phyloP scores from a whole-genome alignment of 2,329 filamentous ascomycete genomes.

The Arthrinium phaeospermum region DNA sequence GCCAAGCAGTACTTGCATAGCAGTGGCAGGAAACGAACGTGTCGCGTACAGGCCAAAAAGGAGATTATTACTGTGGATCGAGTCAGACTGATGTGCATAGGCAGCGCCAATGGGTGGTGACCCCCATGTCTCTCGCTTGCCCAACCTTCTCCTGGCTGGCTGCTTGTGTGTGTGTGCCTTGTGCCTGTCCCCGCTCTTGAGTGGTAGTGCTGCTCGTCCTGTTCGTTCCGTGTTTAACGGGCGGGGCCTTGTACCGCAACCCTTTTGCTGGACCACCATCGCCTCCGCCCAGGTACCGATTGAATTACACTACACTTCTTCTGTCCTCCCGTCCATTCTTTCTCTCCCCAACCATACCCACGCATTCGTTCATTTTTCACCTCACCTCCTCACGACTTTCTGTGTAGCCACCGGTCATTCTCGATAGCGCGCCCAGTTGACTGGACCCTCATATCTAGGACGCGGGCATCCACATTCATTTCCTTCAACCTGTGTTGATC shows the following conservation, averaged over 20 bases:
- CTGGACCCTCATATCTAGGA: constrained; percentile 27
- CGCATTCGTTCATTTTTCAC: constrained; percentile 22
- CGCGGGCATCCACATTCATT: constrained; percentile 32
- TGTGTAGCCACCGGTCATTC: constrained; percentile 27
- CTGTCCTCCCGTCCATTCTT: constrained; percentile 24
- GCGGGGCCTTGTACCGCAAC: constrained; percentile 18
- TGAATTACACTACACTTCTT: constrained; percentile 16
- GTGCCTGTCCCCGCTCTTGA: neutral
- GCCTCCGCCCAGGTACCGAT: constrained; percentile 14
- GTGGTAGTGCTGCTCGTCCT: neutral
- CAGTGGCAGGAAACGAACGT: neutral
- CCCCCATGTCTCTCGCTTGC: constrained; percentile 23
- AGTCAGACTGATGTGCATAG: constrained; percentile 8
- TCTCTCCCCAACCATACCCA: constrained; percentile 26
- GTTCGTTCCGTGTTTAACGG: constrained; percentile 1
- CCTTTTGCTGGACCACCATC: constrained; percentile 14
- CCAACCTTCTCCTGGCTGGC: constrained; percentile 22
- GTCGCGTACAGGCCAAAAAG: neutral
- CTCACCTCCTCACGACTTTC: constrained; percentile 35
- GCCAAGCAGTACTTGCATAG: neutral
- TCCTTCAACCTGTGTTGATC: constrained; percentile 38
- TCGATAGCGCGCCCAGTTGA: constrained; percentile 20
- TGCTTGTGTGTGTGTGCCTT: neutral
- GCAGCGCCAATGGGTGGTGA: neutral
- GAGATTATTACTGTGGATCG: constrained; percentile 15